Conservation (phyloP, 768 basidiomycete genomes). For the Mycena metata region DNA sequence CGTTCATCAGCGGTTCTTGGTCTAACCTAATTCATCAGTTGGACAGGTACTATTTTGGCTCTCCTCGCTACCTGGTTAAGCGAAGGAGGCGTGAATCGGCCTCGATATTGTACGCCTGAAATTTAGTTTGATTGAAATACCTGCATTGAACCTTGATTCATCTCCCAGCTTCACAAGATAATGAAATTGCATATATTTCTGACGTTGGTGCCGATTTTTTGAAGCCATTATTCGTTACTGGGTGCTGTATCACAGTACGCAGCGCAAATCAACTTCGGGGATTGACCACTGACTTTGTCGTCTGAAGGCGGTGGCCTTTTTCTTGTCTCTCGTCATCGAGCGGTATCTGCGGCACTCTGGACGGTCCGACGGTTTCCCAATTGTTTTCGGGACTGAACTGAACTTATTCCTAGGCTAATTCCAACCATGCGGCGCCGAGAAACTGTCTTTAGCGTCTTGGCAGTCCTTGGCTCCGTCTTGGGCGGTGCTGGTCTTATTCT, state of each 20-base stretch:
- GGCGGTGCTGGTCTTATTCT: conserved; percentile 77
- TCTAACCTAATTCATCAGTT: conserved; percentile 4
- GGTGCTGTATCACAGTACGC: conserved; percentile 68
- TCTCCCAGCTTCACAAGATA: conserved; percentile 63
- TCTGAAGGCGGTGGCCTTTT: conserved; percentile 63
- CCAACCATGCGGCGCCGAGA: conserved; percentile 72
- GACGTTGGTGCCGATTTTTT: conserved; percentile 81
- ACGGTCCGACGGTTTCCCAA: conserved; percentile 53
- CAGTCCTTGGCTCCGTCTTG: conserved; percentile 71
- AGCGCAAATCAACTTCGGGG: too few species aligned
- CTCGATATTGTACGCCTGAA: conserved; percentile 55
- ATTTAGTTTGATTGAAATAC: not conserved
- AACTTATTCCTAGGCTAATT: conserved; percentile 58
- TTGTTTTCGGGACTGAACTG: not conserved
- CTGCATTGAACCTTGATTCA: conserved; percentile 37
- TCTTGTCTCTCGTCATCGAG: conserved; percentile 72
- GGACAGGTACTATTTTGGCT: conserved; percentile 68
- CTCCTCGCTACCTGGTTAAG: conserved; percentile 82
- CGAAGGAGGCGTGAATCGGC: conserved; percentile 60
- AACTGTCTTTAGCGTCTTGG: conserved; percentile 65
- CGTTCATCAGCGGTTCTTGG: conserved; percentile 37
- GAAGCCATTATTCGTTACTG: conserved; percentile 82
- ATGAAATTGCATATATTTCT: conserved; percentile 79
- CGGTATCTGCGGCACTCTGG: conserved; percentile 76
- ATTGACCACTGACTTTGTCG: not conserved